Conservation (phyloP, 2,329 filamentous ascomycete genomes). For the Xylaria sp. region DNA sequence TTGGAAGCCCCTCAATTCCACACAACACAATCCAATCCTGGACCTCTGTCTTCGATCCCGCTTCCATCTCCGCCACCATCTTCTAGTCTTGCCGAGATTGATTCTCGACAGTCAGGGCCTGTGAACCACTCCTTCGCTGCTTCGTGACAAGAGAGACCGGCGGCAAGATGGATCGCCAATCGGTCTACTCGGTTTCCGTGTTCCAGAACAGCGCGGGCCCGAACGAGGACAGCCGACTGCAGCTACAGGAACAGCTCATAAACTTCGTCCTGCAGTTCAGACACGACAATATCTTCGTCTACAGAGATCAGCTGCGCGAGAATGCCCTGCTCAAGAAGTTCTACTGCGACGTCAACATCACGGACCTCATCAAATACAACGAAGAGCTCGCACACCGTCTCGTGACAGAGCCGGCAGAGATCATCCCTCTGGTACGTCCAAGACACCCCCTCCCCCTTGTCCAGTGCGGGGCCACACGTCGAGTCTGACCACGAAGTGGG, state of each 20-base stretch:
- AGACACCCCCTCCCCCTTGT: too few relatives aligned
- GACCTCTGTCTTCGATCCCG: background rate
- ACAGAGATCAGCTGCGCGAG: constrained; percentile 94
- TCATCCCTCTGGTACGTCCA: constrained; percentile 83
- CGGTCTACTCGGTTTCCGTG: constrained; percentile 85
- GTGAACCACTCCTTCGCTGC: background rate
- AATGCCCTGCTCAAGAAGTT: constrained; percentile 95
- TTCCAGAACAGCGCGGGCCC: constrained; percentile 75
- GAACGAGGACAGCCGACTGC: constrained; percentile 73
- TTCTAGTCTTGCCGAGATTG: background rate
- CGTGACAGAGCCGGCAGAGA: constrained; percentile 87
- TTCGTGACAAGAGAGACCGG: constrained; percentile 10
- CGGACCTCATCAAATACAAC: constrained; percentile 94
- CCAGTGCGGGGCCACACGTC: too few relatives aligned
- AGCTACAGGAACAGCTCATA: constrained; percentile 82
- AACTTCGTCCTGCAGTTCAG: constrained; percentile 94
- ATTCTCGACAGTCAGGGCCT: background rate
- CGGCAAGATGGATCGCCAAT: constrained; percentile 81
- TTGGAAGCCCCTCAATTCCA: constrained; percentile 22
- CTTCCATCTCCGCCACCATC: constrained; percentile 1
- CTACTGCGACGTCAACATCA: constrained; percentile 95
- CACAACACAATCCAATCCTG: background rate
- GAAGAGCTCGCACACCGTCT: constrained; percentile 93
- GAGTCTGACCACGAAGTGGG: constrained; percentile 23
- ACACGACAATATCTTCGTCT: constrained; percentile 93